Evolutionary conservation across 306 rosid species (phyloP).

Genomic region (Fragaria ananassa): DNA sequence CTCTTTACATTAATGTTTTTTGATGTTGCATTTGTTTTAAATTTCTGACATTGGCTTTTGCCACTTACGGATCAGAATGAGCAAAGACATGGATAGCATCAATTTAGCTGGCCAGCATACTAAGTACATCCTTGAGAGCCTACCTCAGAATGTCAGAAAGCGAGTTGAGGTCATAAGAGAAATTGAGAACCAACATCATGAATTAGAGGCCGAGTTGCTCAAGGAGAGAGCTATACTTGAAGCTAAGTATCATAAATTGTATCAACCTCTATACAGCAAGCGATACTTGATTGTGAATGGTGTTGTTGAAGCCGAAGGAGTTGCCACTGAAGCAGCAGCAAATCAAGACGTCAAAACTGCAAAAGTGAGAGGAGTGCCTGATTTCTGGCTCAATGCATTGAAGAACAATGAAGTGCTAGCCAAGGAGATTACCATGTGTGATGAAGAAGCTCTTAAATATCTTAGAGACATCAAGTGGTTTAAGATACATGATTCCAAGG

Average conservation of each 20-base stretch:
- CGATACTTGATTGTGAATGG: constrained; percentile 29
- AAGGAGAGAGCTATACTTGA: constrained; percentile 82
- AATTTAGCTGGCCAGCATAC: neutral
- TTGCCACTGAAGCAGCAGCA: neutral
- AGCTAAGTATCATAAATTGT: constrained; percentile 73
- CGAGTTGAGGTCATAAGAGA: neutral
- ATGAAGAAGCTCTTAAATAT: constrained; percentile 75
- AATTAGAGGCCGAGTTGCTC: constrained; percentile 61
- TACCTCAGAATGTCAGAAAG: neutral
- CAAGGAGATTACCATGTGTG: constrained; percentile 43
- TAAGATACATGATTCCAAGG: constrained; percentile 65
- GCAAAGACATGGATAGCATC: neutral
- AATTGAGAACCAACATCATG: constrained; percentile 44
- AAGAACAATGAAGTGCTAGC: neutral
- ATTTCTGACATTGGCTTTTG: neutral
- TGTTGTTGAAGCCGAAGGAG: neutral
- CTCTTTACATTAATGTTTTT: neutral
- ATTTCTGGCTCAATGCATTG: constrained; percentile 2
- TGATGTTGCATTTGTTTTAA: neutral
- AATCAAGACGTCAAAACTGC: neutral
- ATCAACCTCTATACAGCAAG: constrained; percentile 68
- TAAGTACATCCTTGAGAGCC: neutral
- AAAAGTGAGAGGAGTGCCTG: neutral
- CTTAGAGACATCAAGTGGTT: constrained; percentile 76
- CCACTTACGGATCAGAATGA: neutral